A percentile compares a stretch with the other conserved stretches of the same genome.
These are phyloP conservation scores for Pyronema omphalodes DNA, from an alignment of 495 filamentous ascomycete species.

Conservation along the genomic window DNA sequence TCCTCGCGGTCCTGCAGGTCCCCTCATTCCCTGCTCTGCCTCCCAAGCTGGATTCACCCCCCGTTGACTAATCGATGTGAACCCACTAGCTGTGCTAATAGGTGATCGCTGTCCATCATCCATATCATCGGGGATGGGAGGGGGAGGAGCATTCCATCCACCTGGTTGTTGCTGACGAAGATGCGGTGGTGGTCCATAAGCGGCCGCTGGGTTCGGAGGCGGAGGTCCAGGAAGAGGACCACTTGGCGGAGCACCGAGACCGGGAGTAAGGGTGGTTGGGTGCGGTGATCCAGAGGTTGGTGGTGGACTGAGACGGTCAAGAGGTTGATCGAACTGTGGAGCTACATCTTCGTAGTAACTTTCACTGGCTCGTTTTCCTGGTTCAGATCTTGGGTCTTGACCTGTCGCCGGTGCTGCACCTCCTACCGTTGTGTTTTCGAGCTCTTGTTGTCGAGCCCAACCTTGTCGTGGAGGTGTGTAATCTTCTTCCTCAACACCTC, in stretches of 20 bases:
- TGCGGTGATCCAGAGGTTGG: slow-evolving; percentile 7
- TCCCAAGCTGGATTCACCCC: slow-evolving; percentile 78
- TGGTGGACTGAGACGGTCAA: slow-evolving; percentile 23
- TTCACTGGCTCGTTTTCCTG: slow-evolving; percentile 24
- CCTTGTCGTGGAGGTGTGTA: slow-evolving; percentile 35
- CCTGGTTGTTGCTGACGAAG: slow-evolving; percentile 16
- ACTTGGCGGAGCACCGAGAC: slow-evolving; percentile 1
- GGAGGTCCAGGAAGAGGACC: no score
- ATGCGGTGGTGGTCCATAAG: not conserved
- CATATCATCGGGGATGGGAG: slow-evolving; percentile 34
- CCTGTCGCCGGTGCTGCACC: slow-evolving; percentile 19
- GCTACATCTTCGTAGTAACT: slow-evolving; percentile 90
- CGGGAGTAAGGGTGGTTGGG: slow-evolving; percentile 7
- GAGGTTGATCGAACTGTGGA: slow-evolving; percentile 48
- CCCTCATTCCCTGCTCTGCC: slow-evolving; percentile 7
- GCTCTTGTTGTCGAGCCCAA: slow-evolving; percentile 25
- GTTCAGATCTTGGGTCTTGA: not conserved
- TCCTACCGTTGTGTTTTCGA: slow-evolving; percentile 17
- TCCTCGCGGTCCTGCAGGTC: slow-evolving; percentile 25
- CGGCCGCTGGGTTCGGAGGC: not conserved
- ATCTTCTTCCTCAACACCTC: slow-evolving; percentile 18
- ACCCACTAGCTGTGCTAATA: slow-evolving; percentile 56
- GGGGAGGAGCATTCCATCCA: slow-evolving; percentile 22
- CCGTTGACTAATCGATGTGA: slow-evolving; percentile 70
- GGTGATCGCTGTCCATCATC: slow-evolving; percentile 51